A percentile compares a stretch with the other conserved stretches of the same genome.
phyloP scores from a whole-genome alignment of 1,284 basidiomycete genomes.

The Sanghuangporus baumii region DNA sequence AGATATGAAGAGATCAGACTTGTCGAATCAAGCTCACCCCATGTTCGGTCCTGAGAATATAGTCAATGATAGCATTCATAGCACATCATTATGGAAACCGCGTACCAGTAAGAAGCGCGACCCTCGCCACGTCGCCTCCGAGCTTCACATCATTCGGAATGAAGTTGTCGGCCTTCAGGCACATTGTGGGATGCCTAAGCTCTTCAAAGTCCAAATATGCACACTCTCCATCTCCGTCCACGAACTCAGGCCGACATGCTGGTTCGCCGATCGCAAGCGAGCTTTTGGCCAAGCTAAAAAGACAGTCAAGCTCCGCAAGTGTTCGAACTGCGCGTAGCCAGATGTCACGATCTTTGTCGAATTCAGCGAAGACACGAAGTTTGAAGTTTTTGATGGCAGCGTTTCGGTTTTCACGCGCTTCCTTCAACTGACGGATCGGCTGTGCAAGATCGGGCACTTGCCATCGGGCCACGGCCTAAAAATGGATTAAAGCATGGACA shows the following conservation, averaged over 20 bases:
- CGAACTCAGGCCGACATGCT: slow-evolving; percentile 83
- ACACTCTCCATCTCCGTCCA: slow-evolving; percentile 61
- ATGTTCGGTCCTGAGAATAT: slow-evolving; percentile 72
- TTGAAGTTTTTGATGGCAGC: slow-evolving; percentile 80
- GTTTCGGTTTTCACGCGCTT: slow-evolving; percentile 84
- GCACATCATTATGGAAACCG: slow-evolving; percentile 14
- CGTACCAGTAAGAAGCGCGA: slow-evolving; percentile 85
- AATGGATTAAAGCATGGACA: neutral
- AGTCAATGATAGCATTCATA: neutral
- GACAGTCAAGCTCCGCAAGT: slow-evolving; percentile 87
- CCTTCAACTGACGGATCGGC: slow-evolving; percentile 78
- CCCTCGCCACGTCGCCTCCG: slow-evolving; percentile 72
- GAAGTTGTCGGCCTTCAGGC: slow-evolving; percentile 63
- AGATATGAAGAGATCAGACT: neutral
- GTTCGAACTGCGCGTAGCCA: slow-evolving; percentile 79
- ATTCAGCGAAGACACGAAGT: slow-evolving; percentile 75
- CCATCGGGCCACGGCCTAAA: slow-evolving; percentile 69
- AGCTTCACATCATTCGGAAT: slow-evolving; percentile 93
- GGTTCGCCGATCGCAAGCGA: slow-evolving; percentile 90
- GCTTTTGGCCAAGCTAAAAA: slow-evolving; percentile 89
- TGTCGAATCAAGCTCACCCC: slow-evolving; percentile 50
- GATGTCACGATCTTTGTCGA: slow-evolving; percentile 75
- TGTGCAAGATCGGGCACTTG: slow-evolving; percentile 66
- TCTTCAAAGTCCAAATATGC: slow-evolving; percentile 79
- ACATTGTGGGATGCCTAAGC: slow-evolving; percentile 84